phyloP scores from a whole-genome alignment of 441 rosid species.

The Bruguiera hainesii region DNA sequence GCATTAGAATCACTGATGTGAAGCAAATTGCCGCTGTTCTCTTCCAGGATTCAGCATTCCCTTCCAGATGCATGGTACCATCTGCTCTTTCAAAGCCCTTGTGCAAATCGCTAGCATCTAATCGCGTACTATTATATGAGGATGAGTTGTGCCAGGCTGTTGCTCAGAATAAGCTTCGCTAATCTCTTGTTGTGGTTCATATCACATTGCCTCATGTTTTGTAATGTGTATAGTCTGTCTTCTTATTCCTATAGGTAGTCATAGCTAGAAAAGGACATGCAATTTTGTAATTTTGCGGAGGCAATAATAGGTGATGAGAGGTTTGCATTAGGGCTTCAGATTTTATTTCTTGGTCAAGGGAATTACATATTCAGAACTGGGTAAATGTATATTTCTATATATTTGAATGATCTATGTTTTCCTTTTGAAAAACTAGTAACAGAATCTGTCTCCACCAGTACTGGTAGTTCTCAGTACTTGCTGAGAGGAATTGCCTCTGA shows the following conservation, averaged over 20 bases:
- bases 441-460: not conserved
- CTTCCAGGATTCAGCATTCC: constrained; percentile 76
- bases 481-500: not conserved
- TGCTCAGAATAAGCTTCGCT: constrained; percentile 89
- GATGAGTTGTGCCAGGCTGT: constrained; percentile 97
- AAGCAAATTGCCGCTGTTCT: constrained; percentile 87
- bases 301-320: constrained; percentile 23
- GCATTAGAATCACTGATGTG: constrained; percentile 65
- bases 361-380: constrained; percentile 32
- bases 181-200: constrained; percentile 22
- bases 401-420: constrained; percentile 29
- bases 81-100: constrained; percentile 71
- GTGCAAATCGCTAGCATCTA: constrained; percentile 84
- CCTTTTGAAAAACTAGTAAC: not conserved
- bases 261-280: constrained; percentile 44
- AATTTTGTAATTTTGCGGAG: constrained; percentile 62
- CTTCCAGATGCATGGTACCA: constrained; percentile 72
- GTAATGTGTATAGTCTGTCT: constrained; percentile 45
- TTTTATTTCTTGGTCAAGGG: constrained; percentile 28
- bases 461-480: no score
- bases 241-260: constrained; percentile 24
- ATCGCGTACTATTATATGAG: constrained; percentile 81
- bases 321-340: constrained; percentile 28
- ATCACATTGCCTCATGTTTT: constrained; percentile 9
- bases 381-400: constrained; percentile 45